Evolutionary conservation across 192 early-diverging fungal genomes (phyloP).

Genomic region (Rhizophagus prolifer): DNA sequence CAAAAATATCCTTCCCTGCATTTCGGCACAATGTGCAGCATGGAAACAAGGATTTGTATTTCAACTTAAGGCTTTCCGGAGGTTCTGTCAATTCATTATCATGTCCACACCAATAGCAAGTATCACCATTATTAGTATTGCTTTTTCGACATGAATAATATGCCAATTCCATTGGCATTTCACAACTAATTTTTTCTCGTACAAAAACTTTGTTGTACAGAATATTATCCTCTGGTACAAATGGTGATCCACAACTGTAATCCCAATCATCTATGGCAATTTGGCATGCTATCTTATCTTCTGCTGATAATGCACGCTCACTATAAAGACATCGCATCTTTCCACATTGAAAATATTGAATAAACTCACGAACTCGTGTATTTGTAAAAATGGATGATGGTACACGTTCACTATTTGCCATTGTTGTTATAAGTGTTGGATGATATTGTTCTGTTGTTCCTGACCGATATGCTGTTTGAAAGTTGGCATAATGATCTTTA

Average conservation of each 20-base stretch:
- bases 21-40: background rate
- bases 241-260: background rate
- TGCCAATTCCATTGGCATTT: background rate
- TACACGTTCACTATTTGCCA: background rate
- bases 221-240: background rate
- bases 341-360: background rate
- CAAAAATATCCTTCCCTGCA: background rate
- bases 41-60: background rate
- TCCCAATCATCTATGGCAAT: background rate
- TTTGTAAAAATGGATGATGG: background rate
- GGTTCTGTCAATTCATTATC: background rate
- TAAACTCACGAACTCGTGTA: background rate
- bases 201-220: background rate
- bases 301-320: conserved; percentile 5
- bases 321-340: background rate
- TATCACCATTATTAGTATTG: background rate
- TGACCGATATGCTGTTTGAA: background rate
- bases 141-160: background rate
- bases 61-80: background rate
- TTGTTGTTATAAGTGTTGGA: conserved; percentile 1
- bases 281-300: conserved; percentile 1
- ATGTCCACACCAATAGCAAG: background rate
- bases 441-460: background rate
- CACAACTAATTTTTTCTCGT: background rate
- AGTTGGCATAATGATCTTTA: background rate